Percentiles rank a stretch among this genome's conserved stretches.
Conservation (phyloP, 371 early-diverging fungal species). For the Nosema muscidifuracis region DNA sequence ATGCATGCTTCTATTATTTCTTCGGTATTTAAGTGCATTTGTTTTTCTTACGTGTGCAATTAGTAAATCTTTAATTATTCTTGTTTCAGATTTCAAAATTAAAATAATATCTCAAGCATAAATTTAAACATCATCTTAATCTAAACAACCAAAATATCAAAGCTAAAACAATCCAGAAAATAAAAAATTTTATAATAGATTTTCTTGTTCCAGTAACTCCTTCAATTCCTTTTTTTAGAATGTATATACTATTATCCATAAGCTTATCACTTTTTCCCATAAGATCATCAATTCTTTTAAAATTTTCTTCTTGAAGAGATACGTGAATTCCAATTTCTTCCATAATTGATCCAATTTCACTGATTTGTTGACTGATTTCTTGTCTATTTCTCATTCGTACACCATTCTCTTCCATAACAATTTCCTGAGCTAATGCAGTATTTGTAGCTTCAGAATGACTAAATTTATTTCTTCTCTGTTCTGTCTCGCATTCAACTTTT, state of each 20-base stretch:
- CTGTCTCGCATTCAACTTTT: background rate
- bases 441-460: background rate
- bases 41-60: too few species aligned
- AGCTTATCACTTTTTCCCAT: slow-evolving; percentile 28
- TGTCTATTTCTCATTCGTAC: slow-evolving; percentile 39
- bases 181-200: slow-evolving; percentile 50
- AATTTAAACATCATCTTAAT: background rate
- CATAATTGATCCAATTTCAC: slow-evolving; percentile 62
- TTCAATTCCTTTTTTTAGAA: slow-evolving; percentile 44
- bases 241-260: slow-evolving; percentile 30
- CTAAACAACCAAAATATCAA: slow-evolving; percentile 45
- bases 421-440: background rate
- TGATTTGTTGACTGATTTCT: slow-evolving; percentile 58
- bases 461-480: background rate
- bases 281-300: slow-evolving; percentile 61
- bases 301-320: slow-evolving; percentile 59
- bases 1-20: slow-evolving; percentile 16
- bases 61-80: too few species aligned
- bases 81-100: too few species aligned
- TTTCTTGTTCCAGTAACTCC: slow-evolving; percentile 34
- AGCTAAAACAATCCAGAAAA: slow-evolving; percentile 50
- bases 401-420: background rate
- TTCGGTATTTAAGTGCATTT: slow-evolving; percentile 8
- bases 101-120: background rate
- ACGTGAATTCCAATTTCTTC: slow-evolving; percentile 63